Conservation (phyloP, 495 filamentous ascomycete species). For the Thermothielavioides terrestris region DNA sequence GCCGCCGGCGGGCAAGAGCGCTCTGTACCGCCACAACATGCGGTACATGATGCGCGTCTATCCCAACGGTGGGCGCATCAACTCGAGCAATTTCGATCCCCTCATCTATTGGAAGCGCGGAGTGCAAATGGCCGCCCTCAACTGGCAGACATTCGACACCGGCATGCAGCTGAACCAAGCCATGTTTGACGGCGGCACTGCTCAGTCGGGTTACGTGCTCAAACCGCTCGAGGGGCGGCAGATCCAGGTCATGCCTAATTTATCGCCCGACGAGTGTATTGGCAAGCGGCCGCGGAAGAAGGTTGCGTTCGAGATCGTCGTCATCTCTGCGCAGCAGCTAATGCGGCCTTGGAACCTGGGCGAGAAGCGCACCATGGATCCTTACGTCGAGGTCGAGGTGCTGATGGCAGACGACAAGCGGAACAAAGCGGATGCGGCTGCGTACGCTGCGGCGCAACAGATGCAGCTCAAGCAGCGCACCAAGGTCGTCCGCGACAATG, state of each 20-base stretch:
- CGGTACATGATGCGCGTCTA: slow-evolving; percentile 90
- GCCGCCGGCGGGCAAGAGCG: slow-evolving; percentile 57
- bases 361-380: slow-evolving; percentile 68
- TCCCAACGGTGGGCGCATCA: slow-evolving; percentile 67
- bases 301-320: slow-evolving; percentile 73
- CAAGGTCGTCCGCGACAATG: slow-evolving; percentile 70
- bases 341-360: slow-evolving; percentile 67
- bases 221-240: slow-evolving; percentile 79
- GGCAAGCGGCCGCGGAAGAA: slow-evolving; percentile 62
- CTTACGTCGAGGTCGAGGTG: slow-evolving; percentile 90
- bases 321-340: slow-evolving; percentile 90
- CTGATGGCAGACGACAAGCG: slow-evolving; percentile 85
- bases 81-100: slow-evolving; percentile 88
- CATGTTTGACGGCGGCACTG: slow-evolving; percentile 92
- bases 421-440: slow-evolving; percentile 36
- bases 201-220: slow-evolving; percentile 83
- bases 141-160: slow-evolving; percentile 96
- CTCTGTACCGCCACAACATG: slow-evolving; percentile 82
- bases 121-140: slow-evolving; percentile 92
- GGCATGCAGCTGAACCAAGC: slow-evolving; percentile 93
- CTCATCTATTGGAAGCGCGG: slow-evolving; percentile 87
- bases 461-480: slow-evolving; percentile 61
- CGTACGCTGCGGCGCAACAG: slow-evolving; percentile 47
- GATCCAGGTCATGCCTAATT: slow-evolving; percentile 42
- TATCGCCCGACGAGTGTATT: slow-evolving; percentile 31